phyloP scores from a whole-genome alignment of 495 filamentous ascomycete genomes.

The Hypoxylon lienhwacheense region DNA sequence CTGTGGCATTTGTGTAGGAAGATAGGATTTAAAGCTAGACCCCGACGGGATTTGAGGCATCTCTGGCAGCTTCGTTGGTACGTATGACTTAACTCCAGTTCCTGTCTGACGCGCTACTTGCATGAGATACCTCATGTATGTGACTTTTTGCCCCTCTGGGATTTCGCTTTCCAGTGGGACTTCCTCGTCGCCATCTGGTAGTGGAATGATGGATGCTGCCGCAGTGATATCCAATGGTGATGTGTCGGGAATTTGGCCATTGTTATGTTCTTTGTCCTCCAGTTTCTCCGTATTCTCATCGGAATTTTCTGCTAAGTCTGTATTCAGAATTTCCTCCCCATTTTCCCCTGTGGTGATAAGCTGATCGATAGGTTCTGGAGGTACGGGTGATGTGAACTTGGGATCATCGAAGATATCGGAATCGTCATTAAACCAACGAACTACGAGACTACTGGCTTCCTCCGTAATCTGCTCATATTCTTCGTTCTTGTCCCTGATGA shows the following conservation, averaged over 20 bases:
- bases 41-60: slow-evolving; percentile 44
- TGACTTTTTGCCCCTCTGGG: slow-evolving; percentile 35
- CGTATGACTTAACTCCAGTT: slow-evolving; percentile 42
- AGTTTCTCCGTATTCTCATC: slow-evolving; percentile 11
- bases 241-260: slow-evolving; percentile 43
- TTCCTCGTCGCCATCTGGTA: slow-evolving; percentile 45
- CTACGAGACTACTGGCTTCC: slow-evolving; percentile 61
- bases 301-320: slow-evolving; percentile 14
- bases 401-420: slow-evolving; percentile 46
- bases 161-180: slow-evolving; percentile 13
- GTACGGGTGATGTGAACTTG: slow-evolving; percentile 38
- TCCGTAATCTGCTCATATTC: slow-evolving; percentile 72
- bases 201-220: slow-evolving; percentile 47
- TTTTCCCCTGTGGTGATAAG: slow-evolving; percentile 42
- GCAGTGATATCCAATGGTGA: slow-evolving; percentile 53
- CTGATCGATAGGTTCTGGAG: slow-evolving; percentile 32
- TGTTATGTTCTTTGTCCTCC: slow-evolving; percentile 17
- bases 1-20: slow-evolving; percentile 36
- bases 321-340: slow-evolving; percentile 39
- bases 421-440: slow-evolving; percentile 56
- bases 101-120: slow-evolving; percentile 48
- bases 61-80: slow-evolving; percentile 48
- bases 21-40: slow-evolving; percentile 36
- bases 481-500: slow-evolving; percentile 72
- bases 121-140: slow-evolving; percentile 52